Evolutionary conservation across 148 eudicot genomes (phyloP), one percentile per base, ranked within the genome.

Genomic region (Chenopodium quinoa): DNA sequence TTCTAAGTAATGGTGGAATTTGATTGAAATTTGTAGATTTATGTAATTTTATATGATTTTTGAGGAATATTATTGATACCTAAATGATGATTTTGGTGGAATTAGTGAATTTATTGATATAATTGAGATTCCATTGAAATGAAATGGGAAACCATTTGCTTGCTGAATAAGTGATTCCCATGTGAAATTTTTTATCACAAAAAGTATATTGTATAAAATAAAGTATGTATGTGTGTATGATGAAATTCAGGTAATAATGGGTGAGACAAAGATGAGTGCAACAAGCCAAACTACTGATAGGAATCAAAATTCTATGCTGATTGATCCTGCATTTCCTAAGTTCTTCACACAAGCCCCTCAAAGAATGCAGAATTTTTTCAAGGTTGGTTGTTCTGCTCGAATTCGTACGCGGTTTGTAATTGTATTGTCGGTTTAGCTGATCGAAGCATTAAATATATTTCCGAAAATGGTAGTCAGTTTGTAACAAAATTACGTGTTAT

Each of bases 331-430:
- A 72, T 77, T 91, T 73, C 83, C 85, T 29, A 82, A 76, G 54
- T 87, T 94, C 73, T 75, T 92, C 75, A 37, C 81, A 56, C 87
- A 88, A 74, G 82, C 91, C 67, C 90, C 86, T 54, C 89, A 85
- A 65, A 90, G 86, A 82, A 79, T 93, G 79, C 90, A 87, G 69
- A 85, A 83, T 54, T 84, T 82, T 75, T 54, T 93, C 44, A 82
- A 89, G 95, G 98, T 93, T 58, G 60, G 86, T 83, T 9, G 32
- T 79, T 81, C 46, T 77, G 50, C 19, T 81, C 13, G 71, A 47
- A 56, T 77, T 40, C 11, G 8, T 60, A 3, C 71, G 23, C 14
- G 2, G 7, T 37, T 52, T 14, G 12, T 7, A 10, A 11, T 52
- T 56, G n/a, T 11, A 4, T 1, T 13, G 25, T 60, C 60, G 20